These are phyloP conservation scores for Fomitopsis schrenkii DNA, from an alignment of 1,284 basidiomycete genomes.

Conservation along the genomic window DNA sequence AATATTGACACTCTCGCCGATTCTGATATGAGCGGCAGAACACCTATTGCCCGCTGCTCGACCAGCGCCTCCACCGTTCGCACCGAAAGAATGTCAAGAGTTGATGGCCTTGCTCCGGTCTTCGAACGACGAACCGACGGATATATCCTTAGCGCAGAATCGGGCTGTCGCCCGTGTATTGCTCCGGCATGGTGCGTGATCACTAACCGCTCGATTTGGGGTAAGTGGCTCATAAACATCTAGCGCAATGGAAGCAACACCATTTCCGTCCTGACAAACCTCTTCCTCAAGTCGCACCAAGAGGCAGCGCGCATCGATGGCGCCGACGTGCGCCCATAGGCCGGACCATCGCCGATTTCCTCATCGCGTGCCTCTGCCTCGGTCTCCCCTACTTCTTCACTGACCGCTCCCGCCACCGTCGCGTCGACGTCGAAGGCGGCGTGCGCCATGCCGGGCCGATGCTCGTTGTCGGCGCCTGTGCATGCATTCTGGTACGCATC, in stretches of 20 bases:
- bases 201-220: background rate
- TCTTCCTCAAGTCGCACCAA: conserved; percentile 47
- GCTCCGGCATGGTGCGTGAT: conserved; percentile 55
- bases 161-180: conserved; percentile 65
- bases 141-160: conserved; percentile 49
- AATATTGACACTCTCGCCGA: background rate
- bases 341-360: conserved; percentile 50
- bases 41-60: conserved; percentile 57
- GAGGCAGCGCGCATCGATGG: conserved; percentile 17
- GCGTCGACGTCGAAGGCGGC: conserved; percentile 58
- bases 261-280: conserved; percentile 61
- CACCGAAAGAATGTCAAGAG: conserved; percentile 69
- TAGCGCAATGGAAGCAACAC: conserved; percentile 70
- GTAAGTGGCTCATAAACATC: background rate
- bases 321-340: conserved; percentile 37
- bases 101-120: conserved; percentile 57
- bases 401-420: conserved; percentile 41
- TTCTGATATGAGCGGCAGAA: conserved; percentile 35
- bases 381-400: conserved; percentile 73
- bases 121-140: conserved; percentile 37
- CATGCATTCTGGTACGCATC: conserved; percentile 61
- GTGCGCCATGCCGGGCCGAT: conserved; percentile 49
- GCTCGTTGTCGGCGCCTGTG: conserved; percentile 58
- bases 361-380: conserved; percentile 59
- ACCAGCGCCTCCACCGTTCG: conserved; percentile 57